A percentile compares a stretch with the other conserved stretches of the same genome.
These are phyloP conservation scores for Stygiomarasmius scandens DNA, from an alignment of 1,284 basidiomycete genomes.

Conservation along the genomic window DNA sequence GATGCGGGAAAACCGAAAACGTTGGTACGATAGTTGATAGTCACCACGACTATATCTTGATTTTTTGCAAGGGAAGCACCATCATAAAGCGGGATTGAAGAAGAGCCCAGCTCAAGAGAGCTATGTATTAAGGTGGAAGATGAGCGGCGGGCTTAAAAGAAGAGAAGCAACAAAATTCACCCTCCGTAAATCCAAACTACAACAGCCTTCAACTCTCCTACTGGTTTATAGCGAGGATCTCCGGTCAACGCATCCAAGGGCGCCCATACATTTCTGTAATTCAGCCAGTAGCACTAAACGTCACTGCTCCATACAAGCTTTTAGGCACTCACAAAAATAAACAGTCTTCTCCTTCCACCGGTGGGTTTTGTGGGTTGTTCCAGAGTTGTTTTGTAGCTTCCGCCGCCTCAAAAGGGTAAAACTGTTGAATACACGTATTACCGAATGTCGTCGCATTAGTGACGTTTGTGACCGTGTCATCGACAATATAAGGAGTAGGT, in stretches of 20 bases:
- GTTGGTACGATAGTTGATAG: constrained; percentile 25
- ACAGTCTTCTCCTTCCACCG: constrained; percentile 19
- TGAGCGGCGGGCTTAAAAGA: too few species aligned
- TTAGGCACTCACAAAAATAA: constrained; percentile 14
- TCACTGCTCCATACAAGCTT: too few species aligned
- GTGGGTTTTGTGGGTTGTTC: constrained; percentile 16
- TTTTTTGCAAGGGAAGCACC: constrained; percentile 20
- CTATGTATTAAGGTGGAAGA: too few species aligned
- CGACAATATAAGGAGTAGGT: constrained; percentile 13
- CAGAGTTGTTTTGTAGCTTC: constrained; percentile 8
- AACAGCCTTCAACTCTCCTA: neutral
- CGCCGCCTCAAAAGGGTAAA: neutral
- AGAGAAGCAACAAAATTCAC: neutral
- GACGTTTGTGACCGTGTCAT: neutral
- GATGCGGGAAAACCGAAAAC: constrained; percentile 23
- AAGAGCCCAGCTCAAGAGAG: constrained; percentile 2
- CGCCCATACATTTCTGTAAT: constrained; percentile 13
- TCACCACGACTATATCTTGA: constrained; percentile 20
- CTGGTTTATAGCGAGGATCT: neutral
- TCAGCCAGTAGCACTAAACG: too few species aligned
- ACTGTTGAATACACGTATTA: constrained; percentile 20
- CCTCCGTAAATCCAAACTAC: constrained; percentile 12
- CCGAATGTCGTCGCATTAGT: constrained; percentile 13
- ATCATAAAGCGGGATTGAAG: constrained; percentile 14
- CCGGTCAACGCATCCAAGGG: neutral